phyloP scores from a whole-genome alignment of 306 rosid species.

The Erythrophleum fordii region DNA sequence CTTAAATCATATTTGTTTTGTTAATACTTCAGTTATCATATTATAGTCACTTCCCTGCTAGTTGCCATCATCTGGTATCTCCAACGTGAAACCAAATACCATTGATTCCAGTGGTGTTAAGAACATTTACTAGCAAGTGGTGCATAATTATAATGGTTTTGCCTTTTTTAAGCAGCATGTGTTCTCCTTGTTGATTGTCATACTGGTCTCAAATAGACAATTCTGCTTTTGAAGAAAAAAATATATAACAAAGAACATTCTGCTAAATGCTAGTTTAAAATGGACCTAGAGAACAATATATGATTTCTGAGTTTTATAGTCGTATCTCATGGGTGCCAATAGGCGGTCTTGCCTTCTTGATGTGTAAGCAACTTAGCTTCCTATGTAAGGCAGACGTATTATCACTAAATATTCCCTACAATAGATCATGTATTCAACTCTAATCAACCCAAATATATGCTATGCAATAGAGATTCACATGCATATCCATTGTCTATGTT shows the following conservation, averaged over 20 bases:
- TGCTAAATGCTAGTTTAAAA: neutral
- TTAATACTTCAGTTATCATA: neutral
- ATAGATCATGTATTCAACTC: neutral
- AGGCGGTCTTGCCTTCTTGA: neutral
- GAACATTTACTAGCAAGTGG: neutral
- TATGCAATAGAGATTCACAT: neutral
- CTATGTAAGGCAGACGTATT: neutral
- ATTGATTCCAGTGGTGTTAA: neutral
- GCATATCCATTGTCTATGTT: neutral
- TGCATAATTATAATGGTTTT: neutral
- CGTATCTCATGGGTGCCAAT: neutral
- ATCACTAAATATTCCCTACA: neutral
- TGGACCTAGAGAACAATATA: neutral
- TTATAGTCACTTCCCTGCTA: neutral
- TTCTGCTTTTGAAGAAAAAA: neutral
- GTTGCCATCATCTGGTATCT: neutral
- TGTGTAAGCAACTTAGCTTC: neutral
- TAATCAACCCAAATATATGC: neutral
- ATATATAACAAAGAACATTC: neutral
- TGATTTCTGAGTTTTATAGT: neutral
- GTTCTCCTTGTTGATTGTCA: conserved; percentile 1
- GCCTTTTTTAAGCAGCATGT: conserved; percentile 6
- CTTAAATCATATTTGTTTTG: neutral
- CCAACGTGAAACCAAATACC: conserved; percentile 5
- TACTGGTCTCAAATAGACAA: neutral